Conservation (phyloP, 2,329 filamentous ascomycete genomes). For the Penicillium aurantiogriseum region DNA sequence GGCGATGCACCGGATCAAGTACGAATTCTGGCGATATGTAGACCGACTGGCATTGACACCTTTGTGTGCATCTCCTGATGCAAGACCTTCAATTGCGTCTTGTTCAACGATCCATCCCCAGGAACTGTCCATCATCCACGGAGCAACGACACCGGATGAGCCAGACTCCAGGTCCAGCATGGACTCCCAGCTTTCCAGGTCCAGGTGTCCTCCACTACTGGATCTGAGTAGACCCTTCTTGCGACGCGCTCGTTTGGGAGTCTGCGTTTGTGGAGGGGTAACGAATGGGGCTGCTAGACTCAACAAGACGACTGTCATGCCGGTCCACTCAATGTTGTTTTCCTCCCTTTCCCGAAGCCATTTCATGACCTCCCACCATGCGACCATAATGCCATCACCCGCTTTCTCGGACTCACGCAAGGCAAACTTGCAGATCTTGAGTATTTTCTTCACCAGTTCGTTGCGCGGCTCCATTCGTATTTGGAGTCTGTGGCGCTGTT, state of each 20-base stretch:
- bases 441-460: slow-evolving; percentile 59
- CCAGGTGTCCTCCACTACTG: slow-evolving; percentile 49
- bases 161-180: slow-evolving; percentile 51
- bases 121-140: slow-evolving; percentile 57
- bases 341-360: slow-evolving; percentile 60
- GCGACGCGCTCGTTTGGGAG: slow-evolving; percentile 39
- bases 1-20: slow-evolving; percentile 50
- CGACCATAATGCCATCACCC: slow-evolving; percentile 62
- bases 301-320: slow-evolving; percentile 63
- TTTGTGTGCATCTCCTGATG: slow-evolving; percentile 16
- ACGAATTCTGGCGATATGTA: slow-evolving; percentile 41
- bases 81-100: slow-evolving; percentile 39
- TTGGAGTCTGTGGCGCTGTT: slow-evolving; percentile 63
- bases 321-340: slow-evolving; percentile 66
- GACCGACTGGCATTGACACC: slow-evolving; percentile 20
- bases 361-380: slow-evolving; percentile 71
- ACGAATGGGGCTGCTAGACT: slow-evolving; percentile 63
- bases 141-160: slow-evolving; percentile 39
- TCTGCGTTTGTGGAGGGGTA: slow-evolving; percentile 33
- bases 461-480: slow-evolving; percentile 66
- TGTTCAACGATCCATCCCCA: slow-evolving; percentile 72
- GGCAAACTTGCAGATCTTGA: slow-evolving; percentile 64
- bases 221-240: slow-evolving; percentile 48
- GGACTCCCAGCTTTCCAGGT: slow-evolving; percentile 48
- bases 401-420: slow-evolving; percentile 57